Conservation (phyloP, 2,329 filamentous ascomycete species). For the Fusarium sp. region DNA sequence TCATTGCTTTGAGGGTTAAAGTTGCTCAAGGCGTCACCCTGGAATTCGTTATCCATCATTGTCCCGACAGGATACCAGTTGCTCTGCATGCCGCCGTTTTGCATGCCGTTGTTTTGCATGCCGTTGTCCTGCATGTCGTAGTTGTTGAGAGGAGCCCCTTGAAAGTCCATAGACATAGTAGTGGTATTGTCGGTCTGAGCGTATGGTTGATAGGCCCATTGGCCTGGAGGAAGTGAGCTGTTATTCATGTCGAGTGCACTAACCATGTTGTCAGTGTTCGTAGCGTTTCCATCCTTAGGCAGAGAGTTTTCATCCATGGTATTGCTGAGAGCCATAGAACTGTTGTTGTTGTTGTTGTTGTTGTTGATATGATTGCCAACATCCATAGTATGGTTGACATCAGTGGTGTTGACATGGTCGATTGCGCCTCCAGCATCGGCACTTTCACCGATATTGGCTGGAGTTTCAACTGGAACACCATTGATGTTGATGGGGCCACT, state of each 20-base stretch:
- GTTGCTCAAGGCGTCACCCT: background rate
- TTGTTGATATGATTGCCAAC: background rate
- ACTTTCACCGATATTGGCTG: background rate
- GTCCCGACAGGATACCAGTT: background rate
- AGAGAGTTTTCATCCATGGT: background rate
- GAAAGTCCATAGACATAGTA: background rate
- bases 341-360: background rate
- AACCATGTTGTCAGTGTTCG: background rate
- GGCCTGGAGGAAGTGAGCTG: background rate
- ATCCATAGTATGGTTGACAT: background rate
- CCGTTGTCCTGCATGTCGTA: background rate
- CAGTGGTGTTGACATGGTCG: background rate
- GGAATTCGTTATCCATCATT: background rate
- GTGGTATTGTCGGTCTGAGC: background rate
- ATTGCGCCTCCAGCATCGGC: background rate
- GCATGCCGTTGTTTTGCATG: background rate
- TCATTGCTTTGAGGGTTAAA: background rate
- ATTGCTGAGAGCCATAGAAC: background rate
- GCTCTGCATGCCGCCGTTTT: background rate
- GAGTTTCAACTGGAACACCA: background rate
- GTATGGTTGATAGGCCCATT: background rate
- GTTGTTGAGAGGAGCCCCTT: background rate
- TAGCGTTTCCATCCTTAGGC: background rate
- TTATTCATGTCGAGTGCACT: background rate
- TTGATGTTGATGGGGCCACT: background rate